Evolutionary conservation across 495 filamentous ascomycete species (phyloP), one percentile per base, ranked within the genome.

Genomic region (Neurospora tetraspora): DNA sequence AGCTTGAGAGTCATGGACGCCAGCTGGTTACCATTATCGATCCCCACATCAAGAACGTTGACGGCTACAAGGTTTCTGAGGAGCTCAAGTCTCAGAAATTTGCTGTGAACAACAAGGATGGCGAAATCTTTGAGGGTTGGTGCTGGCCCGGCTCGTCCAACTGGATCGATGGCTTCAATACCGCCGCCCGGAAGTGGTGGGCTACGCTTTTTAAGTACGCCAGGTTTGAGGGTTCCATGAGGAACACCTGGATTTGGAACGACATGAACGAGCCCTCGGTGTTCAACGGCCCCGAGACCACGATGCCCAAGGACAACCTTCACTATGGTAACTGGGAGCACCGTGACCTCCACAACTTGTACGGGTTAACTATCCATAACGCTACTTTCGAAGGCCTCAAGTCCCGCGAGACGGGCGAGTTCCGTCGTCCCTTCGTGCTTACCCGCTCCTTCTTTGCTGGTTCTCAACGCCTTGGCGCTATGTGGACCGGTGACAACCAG

Each of bases 211-310:
- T 96, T 86, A 91, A 92, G 74, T 97, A 94, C 77, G 90, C 93
- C 78, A 87, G 81, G 59, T 98, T 96, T 85, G 92, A 92, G 79
- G 93, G 93, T 68, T 90, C 93, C 5, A 85, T 90, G 76, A 82
- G 89, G 43, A 98, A 97, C 78, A 88, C 91, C 5, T 97, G 93
- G 83, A 90, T 98, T 78, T 99, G 96, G 96, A 99, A 99, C 81
- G 96, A 99, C 79, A 99, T 99, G 96, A 99, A 98, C 77, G 96
- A 99, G 83, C 96, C 96, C 0, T 98, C 96, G 0, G 96, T 99
- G 9, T 99, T 99, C 85, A 97, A 98, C 78, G 96, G 96, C 0
- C 96, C 96, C 0, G 96, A 99, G 80, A 97, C 93, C 12, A 95
- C 95, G 39, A 97, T 97, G 94, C 96, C 96, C 61, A 97, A 97